Evolutionary conservation across 805 yeast species (phyloP), one percentile per base, ranked within the genome.

Genomic region (Spathaspora hagerdaliae): DNA sequence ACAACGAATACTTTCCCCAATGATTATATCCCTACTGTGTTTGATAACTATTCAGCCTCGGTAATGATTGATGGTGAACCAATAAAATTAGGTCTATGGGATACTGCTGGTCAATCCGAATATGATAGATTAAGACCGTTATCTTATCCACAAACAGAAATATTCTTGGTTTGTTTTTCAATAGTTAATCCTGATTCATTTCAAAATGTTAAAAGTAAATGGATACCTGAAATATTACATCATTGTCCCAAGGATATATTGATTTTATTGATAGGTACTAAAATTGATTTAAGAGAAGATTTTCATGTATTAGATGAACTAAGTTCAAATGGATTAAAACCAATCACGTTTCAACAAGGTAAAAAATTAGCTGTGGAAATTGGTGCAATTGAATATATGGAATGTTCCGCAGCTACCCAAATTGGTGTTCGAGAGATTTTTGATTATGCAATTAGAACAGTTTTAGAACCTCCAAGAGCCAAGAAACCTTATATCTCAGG

Each of bases 31-130:
- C 97, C 97, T 41, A 90, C 97, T 0, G 96, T 90, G 5, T 90
- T 90, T 58, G 97, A 90, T 62, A 89, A 90, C 65, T 90, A 90
- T 63, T 80, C 96, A 2, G 92, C 96, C 13, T 84, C 85, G 37
- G 89, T 90, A 26, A 79, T 88, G 76, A 83, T 83, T 15, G 92
- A 85, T 56, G 84, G 86, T 27, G 89, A 84, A 57, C 87, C 88
- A 44, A 83, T 86, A 57, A 88, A 87, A 58, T 73, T 90, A 42
- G 96, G 95, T 24, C 75, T 90, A 39, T 90, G 96, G 96, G 97
- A 90, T 77, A 90, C 97, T 12, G 96, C 97, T 3, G 97, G 97
- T 27, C 96, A 90, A 66, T 85, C 87, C 58, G 96, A 89, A 61
- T 89, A 89, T 63, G 96, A 90, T 63, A 75, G 96, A 49, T 74